Evolutionary conservation across 2,329 filamentous ascomycete species (phyloP).

Genomic region (Talaromyces sp.): DNA sequence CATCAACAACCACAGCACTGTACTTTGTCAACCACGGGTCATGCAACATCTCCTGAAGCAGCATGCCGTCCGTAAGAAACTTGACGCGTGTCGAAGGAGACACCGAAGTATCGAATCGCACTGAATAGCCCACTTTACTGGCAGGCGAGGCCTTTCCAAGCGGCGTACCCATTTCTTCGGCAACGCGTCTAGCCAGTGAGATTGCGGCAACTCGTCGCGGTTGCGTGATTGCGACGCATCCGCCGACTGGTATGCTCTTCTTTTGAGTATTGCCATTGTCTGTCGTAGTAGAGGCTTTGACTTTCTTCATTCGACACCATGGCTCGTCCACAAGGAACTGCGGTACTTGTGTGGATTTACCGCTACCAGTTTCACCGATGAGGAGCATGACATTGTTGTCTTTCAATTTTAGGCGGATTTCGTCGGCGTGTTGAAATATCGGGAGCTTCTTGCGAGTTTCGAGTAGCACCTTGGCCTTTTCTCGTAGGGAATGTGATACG

Average conservation of each 20-base stretch:
- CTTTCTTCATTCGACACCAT: conserved; percentile 67
- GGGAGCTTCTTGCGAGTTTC: conserved; percentile 65
- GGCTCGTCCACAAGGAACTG: conserved; percentile 77
- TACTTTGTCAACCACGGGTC: conserved; percentile 81
- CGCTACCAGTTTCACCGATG: conserved; percentile 90
- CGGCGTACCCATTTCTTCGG: conserved; percentile 70
- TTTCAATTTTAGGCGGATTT: conserved; percentile 63
- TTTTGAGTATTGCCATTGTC: conserved; percentile 23
- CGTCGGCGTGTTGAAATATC: conserved; percentile 70
- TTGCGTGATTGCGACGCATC: conserved; percentile 89
- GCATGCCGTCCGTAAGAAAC: conserved; percentile 92
- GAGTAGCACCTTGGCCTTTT: conserved; percentile 48
- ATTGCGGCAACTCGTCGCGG: conserved; percentile 91
- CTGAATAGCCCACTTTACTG: conserved; percentile 80
- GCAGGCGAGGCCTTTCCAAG: conserved; percentile 57
- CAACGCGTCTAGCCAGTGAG: conserved; percentile 80
- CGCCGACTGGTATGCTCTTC: conserved; percentile 58
- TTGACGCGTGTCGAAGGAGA: conserved; percentile 84
- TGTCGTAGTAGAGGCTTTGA: conserved; percentile 40
- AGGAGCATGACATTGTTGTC: conserved; percentile 74
- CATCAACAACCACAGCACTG: conserved; percentile 86
- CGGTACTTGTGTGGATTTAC: conserved; percentile 94
- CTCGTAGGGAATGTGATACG: conserved; percentile 31
- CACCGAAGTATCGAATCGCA: conserved; percentile 85
- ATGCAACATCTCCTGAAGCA: conserved; percentile 85